Conservation (phyloP, 495 filamentous ascomycete genomes). For the Astrocystis sublimbata region DNA sequence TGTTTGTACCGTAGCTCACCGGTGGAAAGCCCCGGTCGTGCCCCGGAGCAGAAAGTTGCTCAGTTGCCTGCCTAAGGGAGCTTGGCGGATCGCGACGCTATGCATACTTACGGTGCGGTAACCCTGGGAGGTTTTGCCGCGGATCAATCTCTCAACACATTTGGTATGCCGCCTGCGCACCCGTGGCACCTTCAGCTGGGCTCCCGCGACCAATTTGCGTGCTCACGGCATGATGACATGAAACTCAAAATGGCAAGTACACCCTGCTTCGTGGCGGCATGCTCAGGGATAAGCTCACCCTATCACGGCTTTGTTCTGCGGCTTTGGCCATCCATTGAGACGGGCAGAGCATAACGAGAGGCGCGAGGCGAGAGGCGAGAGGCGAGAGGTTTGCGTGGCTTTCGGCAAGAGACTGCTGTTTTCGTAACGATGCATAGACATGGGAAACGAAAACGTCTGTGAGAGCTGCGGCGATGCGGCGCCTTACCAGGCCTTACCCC, state of each 20-base stretch:
- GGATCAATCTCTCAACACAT: slow-evolving; percentile 8
- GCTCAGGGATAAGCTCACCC: neutral
- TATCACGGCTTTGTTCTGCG: neutral
- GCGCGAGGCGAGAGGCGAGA: no score
- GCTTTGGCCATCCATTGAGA: neutral
- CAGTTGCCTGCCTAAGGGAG: no score
- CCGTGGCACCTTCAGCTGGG: slow-evolving; percentile 7
- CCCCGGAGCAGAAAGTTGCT: neutral
- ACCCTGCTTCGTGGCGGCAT: neutral
- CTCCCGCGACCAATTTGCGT: neutral
- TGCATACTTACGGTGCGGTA: no score
- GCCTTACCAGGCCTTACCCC: no score
- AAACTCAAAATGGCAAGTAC: slow-evolving; percentile 8
- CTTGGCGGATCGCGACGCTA: slow-evolving; percentile 6
- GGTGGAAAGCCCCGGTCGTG: neutral
- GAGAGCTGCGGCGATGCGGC: neutral
- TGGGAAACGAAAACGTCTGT: neutral
- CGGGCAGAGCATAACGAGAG: no score
- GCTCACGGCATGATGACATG: neutral
- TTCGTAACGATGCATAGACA: neutral
- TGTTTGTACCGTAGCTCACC: neutral
- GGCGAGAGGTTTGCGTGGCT: no score
- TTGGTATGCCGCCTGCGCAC: neutral
- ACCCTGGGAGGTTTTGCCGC: neutral
- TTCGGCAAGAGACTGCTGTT: neutral